A percentile compares a stretch with the other conserved stretches of the same genome.
Conservation (phyloP, 1,139 yeast genomes). For the Yamadazyma sp. region DNA sequence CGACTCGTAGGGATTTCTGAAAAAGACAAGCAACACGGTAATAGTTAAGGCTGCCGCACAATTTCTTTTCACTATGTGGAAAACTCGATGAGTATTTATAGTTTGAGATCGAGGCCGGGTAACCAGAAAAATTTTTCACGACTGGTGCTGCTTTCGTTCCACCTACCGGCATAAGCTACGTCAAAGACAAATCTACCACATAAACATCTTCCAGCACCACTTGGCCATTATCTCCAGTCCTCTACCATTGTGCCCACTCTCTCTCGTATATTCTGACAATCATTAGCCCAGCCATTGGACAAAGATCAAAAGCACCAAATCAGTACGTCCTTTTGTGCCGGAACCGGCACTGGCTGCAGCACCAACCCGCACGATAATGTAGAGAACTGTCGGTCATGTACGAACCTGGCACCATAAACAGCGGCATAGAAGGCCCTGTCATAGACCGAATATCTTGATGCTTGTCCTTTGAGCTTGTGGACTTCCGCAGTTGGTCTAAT, state of each 20-base stretch:
- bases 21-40: slow-evolving; percentile 59
- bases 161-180: not conserved
- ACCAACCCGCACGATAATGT: not conserved
- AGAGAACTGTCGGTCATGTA: too few species aligned
- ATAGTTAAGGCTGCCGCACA: slow-evolving; percentile 60
- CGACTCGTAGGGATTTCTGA: slow-evolving; percentile 49
- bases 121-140: slow-evolving; percentile 4
- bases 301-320: not conserved
- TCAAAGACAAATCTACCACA: too few species aligned
- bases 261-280: not conserved
- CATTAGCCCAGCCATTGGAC: not conserved
- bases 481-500: too few species aligned
- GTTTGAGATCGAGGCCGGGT: slow-evolving; percentile 11
- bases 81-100: slow-evolving; percentile 6
- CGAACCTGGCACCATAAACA: too few species aligned
- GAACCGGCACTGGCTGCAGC: not conserved
- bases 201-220: too few species aligned
- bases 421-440: too few species aligned
- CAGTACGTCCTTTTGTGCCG: not conserved
- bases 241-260: too few species aligned
- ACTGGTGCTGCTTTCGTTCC: not conserved
- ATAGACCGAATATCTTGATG: too few species aligned
- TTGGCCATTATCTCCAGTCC: too few species aligned
- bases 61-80: slow-evolving; percentile 13
- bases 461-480: too few species aligned